Evolutionary conservation across 208 protist genomes (phyloP).

Genomic region (Crithidia expoeki): DNA sequence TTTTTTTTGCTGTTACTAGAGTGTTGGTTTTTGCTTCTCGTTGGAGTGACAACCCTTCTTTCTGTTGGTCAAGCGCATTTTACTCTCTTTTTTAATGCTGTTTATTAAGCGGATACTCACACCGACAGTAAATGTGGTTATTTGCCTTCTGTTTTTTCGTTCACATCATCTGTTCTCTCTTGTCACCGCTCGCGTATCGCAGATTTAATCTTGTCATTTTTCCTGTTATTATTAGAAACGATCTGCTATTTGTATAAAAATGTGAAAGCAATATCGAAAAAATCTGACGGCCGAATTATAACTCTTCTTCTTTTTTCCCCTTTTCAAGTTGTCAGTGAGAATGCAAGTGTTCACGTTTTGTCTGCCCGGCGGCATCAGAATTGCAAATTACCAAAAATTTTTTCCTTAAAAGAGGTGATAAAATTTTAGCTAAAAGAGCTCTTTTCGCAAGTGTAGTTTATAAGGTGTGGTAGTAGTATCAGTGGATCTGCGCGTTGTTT

Average conservation of each 20-base stretch:
- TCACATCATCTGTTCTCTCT: conserved; percentile 10
- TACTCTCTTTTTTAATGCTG: conserved; percentile 6
- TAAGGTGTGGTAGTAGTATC: too few species aligned
- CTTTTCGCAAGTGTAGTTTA: too few species aligned
- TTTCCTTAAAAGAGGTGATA: too few species aligned
- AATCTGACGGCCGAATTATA: background rate
- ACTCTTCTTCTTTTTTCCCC: background rate
- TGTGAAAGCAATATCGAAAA: background rate
- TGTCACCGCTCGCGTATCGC: conserved; percentile 8
- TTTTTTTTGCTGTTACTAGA: background rate
- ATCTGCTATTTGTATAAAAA: conserved; percentile 3
- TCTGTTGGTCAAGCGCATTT: conserved; percentile 3
- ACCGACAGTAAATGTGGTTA: too few species aligned
- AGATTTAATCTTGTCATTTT: conserved; percentile 25
- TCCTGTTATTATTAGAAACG: conserved; percentile 6
- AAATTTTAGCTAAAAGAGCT: too few species aligned
- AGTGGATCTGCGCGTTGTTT: too few species aligned
- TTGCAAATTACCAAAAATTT: too few species aligned
- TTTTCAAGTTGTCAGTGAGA: too few species aligned
- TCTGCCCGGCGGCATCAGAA: too few species aligned
- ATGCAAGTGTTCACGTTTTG: too few species aligned
- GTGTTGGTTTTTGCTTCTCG: too few species aligned
- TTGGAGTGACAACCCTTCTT: too few species aligned
- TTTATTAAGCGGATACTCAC: background rate
- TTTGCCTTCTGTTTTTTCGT: conserved; percentile 8